These are phyloP conservation scores for Paspalum vaginatum DNA, from an alignment of 176 grass and related monocot species.

Conservation along the genomic window DNA sequence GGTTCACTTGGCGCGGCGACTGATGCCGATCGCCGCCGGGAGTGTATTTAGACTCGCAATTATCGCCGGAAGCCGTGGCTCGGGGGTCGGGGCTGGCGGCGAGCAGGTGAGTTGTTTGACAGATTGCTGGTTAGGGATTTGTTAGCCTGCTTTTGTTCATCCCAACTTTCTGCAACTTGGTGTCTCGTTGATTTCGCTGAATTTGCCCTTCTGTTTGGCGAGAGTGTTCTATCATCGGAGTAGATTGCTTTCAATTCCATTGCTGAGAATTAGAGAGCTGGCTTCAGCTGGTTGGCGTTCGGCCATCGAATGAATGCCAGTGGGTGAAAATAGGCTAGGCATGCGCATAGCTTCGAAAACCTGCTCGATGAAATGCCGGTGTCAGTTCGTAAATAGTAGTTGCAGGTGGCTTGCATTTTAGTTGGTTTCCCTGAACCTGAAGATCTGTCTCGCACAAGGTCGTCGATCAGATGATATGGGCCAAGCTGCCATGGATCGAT, in stretches of 20 bases:
- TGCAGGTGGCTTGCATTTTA: slow-evolving; percentile 22
- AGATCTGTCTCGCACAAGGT: slow-evolving; percentile 19
- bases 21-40: slow-evolving; percentile 39
- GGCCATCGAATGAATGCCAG: not conserved
- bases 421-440: not conserved
- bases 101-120: slow-evolving; percentile 50
- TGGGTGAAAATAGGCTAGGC: not conserved
- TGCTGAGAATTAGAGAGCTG: not conserved
- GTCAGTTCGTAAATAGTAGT: slow-evolving; percentile 7
- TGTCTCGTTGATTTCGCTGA: not conserved
- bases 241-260: not conserved
- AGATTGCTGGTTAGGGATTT: slow-evolving; percentile 27
- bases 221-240: not conserved
- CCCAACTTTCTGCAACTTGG: not conserved
- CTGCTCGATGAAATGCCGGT: slow-evolving; percentile 43
- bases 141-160: not conserved
- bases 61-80: slow-evolving; percentile 33
- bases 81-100: slow-evolving; percentile 12
- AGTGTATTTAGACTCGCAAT: slow-evolving; percentile 38
- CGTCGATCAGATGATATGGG: slow-evolving; percentile 36
- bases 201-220: not conserved
- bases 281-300: not conserved
- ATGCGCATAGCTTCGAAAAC: not conserved
- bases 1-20: slow-evolving; percentile 40
- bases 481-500: not conserved